Base-by-base conservation (phyloP, 106 monocot species). In the Acorus calamus region DNA sequence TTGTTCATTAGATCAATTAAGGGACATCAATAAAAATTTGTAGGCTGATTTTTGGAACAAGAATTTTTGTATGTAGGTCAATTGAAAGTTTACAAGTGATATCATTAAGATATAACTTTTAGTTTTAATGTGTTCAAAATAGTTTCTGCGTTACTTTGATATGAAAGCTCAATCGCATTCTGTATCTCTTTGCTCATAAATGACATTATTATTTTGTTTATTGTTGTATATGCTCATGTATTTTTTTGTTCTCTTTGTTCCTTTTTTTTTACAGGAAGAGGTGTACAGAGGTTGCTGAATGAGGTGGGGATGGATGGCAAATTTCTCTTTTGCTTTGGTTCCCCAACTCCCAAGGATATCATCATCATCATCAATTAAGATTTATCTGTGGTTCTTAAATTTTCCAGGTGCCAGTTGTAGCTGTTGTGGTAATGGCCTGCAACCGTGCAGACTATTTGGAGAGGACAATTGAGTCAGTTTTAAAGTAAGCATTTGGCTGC, bases 371-470 rank as follows among this genome's bases (percentile, higher is more conserved):
- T 42, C 56, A 4, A 48, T 49, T 42, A 8, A 47, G 51, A n/a
- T 66, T 10, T 58, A 47, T 50, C 45, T 66, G 47, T 59, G 42
- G 12, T 60, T 60, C 0, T 14, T 65, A 62, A 53, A 70, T 59
- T 50, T 9, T 49, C 64, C 71, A 96, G 96, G 65, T 62, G 14
- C 80, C 84, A 75, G 80, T 91, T 59, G 96, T 90, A 66, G 96
- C 91, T 77, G 87, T 88, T 74, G 96, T 98, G 11, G 53, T 98
- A 60, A 98, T 98, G 96, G 91, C 96, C 55, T 98, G 87, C 78
- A 98, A 88, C 85, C 79, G 96, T 3, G 82, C 83, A 55, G 96
- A 98, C 67, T 98, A 98, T 73, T 64, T 98, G 63, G 72, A 87
- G 60, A 87, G 87, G 66, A 98, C 96, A 60, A 72, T 98, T 60